Percentiles rank a stretch among this genome's conserved stretches.
phyloP scores from a whole-genome alignment of 225 moss, liverwort and hornwort species.

The Physcomitrium patens region DNA sequence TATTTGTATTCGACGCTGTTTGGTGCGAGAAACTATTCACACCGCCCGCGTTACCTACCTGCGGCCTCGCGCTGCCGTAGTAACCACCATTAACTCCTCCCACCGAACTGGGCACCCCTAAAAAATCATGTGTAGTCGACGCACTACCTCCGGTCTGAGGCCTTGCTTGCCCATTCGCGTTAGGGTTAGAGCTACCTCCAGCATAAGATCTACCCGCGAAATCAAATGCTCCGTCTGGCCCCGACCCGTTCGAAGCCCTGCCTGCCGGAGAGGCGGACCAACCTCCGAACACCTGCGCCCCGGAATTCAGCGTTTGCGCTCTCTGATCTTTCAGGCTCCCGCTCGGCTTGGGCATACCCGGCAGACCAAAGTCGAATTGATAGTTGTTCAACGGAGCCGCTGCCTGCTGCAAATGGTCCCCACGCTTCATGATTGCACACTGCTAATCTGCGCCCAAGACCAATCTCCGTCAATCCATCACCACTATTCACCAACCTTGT shows the following conservation, averaged over 20 bases:
- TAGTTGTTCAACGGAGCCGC: constrained; percentile 80
- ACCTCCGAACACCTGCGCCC: constrained; percentile 56
- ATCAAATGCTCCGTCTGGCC: constrained; percentile 47
- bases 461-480: no score
- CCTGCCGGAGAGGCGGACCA: constrained; percentile 71
- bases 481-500: no score
- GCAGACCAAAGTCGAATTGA: constrained; percentile 93
- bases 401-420: constrained; percentile 77
- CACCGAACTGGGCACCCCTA: constrained; percentile 46
- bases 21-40: constrained; percentile 47
- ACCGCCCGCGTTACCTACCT: constrained; percentile 50
- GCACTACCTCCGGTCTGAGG: constrained; percentile 38
- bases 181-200: constrained; percentile 52
- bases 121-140: constrained; percentile 52
- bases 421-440: constrained; percentile 71
- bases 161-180: constrained; percentile 32
- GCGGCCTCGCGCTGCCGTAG: constrained; percentile 43
- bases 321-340: constrained; percentile 93
- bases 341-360: constrained; percentile 76
- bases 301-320: constrained; percentile 53
- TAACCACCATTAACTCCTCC: constrained; percentile 42
- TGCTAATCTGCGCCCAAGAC: constrained; percentile 27
- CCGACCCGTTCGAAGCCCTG: constrained; percentile 28
- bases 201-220: constrained; percentile 46
- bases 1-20: constrained; percentile 36